Percentiles rank a stretch among this genome's conserved stretches.
phyloP scores from a whole-genome alignment of 2,329 filamentous ascomycete genomes.

The Xylaria sp. region DNA sequence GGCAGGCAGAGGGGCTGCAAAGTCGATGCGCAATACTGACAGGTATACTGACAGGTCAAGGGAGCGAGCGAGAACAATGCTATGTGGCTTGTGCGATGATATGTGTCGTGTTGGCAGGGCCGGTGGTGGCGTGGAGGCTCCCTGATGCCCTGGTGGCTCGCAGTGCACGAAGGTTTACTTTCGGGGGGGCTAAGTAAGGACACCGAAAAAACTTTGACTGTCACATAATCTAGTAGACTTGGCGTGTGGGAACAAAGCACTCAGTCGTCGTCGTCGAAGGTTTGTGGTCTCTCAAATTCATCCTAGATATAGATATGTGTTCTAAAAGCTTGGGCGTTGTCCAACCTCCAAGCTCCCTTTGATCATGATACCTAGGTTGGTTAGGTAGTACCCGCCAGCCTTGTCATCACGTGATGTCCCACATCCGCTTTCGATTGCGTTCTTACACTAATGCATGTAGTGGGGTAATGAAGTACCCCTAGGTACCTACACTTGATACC shows the following conservation, averaged over 20 bases:
- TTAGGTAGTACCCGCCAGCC: constrained; percentile 21
- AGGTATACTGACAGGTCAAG: neutral
- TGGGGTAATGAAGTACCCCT: neutral
- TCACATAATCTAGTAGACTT: constrained; percentile 12
- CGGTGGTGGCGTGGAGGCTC: neutral
- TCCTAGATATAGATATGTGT: neutral
- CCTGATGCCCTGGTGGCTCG: neutral
- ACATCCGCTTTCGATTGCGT: too few relatives aligned
- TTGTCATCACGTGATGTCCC: constrained; percentile 35
- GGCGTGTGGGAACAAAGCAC: constrained; percentile 3
- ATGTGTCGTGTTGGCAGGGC: neutral
- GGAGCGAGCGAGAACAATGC: constrained; percentile 2
- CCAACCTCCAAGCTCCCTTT: constrained; percentile 27
- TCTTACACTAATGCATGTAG: neutral
- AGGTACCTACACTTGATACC: neutral
- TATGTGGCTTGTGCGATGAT: neutral
- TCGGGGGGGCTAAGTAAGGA: neutral
- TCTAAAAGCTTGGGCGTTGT: constrained; percentile 15
- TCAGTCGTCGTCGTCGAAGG: constrained; percentile 20
- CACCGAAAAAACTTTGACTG: constrained; percentile 2
- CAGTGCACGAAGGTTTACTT: neutral
- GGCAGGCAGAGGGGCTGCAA: constrained; percentile 13
- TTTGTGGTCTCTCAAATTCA: constrained; percentile 5
- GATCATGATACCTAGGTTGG: constrained; percentile 13
- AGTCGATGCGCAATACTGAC: constrained; percentile 13